phyloP scores from a whole-genome alignment of 228 moss, liverwort and hornwort species.

The Sphagnum magellanicum region DNA sequence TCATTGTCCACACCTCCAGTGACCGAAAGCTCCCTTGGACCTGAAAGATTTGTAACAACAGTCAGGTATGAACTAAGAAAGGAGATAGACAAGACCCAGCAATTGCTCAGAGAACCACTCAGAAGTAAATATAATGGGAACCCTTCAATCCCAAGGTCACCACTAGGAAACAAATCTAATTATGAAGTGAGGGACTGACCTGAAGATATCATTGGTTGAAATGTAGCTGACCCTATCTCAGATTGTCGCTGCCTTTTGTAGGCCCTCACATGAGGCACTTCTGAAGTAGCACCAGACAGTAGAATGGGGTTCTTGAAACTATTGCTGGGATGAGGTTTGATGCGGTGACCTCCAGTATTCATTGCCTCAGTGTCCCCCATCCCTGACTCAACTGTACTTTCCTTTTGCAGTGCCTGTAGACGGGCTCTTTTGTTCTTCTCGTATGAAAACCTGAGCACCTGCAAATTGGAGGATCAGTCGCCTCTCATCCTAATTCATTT shows the following conservation, averaged over 20 bases:
- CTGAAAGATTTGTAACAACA: background rate
- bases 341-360: conserved; percentile 46
- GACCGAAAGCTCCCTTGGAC: background rate
- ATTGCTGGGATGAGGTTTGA: conserved; percentile 37
- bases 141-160: too few relatives aligned
- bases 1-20: conserved; percentile 23
- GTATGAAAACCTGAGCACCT: conserved; percentile 96
- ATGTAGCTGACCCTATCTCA: conserved; percentile 31
- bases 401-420: conserved; percentile 57
- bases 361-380: conserved; percentile 21
- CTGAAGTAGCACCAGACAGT: conserved; percentile 39
- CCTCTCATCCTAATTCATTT: background rate
- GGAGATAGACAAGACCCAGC: too few relatives aligned
- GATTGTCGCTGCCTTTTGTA: conserved; percentile 78
- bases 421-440: conserved; percentile 83
- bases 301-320: conserved; percentile 47
- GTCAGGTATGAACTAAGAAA: background rate
- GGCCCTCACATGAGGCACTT: conserved; percentile 79
- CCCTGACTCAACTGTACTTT: conserved; percentile 24
- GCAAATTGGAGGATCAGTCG: background rate
- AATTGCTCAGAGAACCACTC: too few relatives aligned
- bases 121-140: too few relatives aligned
- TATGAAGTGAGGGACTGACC: conserved; percentile 6
- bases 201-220: conserved; percentile 9
- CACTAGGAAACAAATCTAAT: too few relatives aligned